Conservation (phyloP, 495 filamentous ascomycete species). For the Aspergillus cristatus region DNA sequence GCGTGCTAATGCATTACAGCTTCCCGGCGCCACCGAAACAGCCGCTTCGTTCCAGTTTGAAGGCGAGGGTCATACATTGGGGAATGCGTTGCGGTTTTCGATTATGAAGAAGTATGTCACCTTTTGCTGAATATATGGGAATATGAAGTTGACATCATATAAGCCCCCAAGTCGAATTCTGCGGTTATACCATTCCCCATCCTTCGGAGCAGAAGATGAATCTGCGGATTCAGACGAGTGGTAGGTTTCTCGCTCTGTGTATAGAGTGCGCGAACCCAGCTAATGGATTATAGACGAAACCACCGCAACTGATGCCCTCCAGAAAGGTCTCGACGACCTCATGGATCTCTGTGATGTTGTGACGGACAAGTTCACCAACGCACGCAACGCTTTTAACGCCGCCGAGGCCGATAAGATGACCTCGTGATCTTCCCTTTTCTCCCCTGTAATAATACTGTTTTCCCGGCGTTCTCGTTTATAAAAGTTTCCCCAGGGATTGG, state of each 20-base stretch:
- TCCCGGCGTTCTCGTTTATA: neutral
- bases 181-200: slow-evolving; percentile 96
- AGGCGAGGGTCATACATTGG: slow-evolving; percentile 87
- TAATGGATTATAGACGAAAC: slow-evolving; percentile 50
- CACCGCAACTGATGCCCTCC: slow-evolving; percentile 70
- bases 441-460: slow-evolving; percentile 1
- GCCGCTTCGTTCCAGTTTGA: slow-evolving; percentile 82
- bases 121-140: neutral
- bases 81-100: slow-evolving; percentile 85
- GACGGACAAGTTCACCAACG: slow-evolving; percentile 65
- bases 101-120: slow-evolving; percentile 92
- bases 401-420: slow-evolving; percentile 28
- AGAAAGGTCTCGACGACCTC: slow-evolving; percentile 82
- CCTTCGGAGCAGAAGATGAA: slow-evolving; percentile 96
- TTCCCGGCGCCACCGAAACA: slow-evolving; percentile 61
- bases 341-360: slow-evolving; percentile 90
- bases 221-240: slow-evolving; percentile 89
- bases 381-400: slow-evolving; percentile 54
- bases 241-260: no score
- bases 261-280: no score
- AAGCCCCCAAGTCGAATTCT: slow-evolving; percentile 95
- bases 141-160: neutral
- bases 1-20: slow-evolving; percentile 26
- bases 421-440: slow-evolving; percentile 12
- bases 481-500: neutral